Base-by-base conservation (phyloP, 306 rosid species). In the Amphicarpaea edgeworthii region DNA sequence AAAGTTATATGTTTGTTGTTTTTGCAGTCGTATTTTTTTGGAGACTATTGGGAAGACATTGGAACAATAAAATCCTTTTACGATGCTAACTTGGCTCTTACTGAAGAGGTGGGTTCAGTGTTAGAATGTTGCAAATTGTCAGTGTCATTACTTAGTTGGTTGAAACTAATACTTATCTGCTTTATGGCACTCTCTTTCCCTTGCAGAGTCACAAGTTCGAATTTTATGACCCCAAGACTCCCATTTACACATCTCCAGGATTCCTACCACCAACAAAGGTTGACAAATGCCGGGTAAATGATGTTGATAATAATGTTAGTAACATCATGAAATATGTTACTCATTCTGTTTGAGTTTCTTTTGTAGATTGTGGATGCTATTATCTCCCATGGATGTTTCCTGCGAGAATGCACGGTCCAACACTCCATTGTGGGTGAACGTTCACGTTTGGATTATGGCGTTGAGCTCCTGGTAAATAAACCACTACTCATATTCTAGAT, bases 41-140 rank as follows among this genome's bases (percentile, higher is more conserved):
- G 88, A 79, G 98, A 94, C 61, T 94, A 94, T 67, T 94, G 98
- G 98, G 98, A 94, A 77, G 98, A 94, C 63, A 90, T 94, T 53
- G 98, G 98, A 81, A 88, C 90, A 7, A 94, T 94, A 74, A 90
- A 86, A 84, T 82, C 96, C 45, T 91, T 91, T 77, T 94, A 75
- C 16, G 88, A 90, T 50, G 98, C 97, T 69, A 94, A 88, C 88
- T 74, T 91, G 60, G 98, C 97, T 68, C 97, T 94, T 42, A 83
- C 98, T 0, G 89, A 87, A 77, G 89, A 94, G 96, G 98, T 94
- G 66, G n/a, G 82, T 81, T 53, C 66, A n/a, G n/a, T 28, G 12
- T 38, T 24, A 24, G 32, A 59, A 15, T 43, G 34, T 45, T 58
- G 42, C 51, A 46, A 71, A 50, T 50, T 79, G 20, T 17, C 38